Evolutionary conservation across 768 basidiomycete genomes (phyloP).

Genomic region (Suillus lakei): DNA sequence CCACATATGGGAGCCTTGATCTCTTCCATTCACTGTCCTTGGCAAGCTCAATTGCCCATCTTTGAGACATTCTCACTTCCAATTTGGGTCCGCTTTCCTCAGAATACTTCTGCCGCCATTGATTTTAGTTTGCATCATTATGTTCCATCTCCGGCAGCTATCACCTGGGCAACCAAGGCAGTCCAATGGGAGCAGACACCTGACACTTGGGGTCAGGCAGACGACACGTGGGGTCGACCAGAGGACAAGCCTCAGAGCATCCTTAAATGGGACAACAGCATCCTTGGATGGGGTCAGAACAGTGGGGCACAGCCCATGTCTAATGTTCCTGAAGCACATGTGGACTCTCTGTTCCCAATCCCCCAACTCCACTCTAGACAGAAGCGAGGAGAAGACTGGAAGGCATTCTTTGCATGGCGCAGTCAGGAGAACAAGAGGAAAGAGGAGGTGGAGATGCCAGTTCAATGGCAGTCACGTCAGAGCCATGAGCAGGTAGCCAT

Average conservation of each 20-base stretch:
- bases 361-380: not conserved
- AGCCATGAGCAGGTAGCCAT: not conserved
- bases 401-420: not conserved
- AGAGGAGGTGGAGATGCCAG: not conserved
- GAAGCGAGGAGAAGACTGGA: not conserved
- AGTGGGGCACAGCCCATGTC: not conserved
- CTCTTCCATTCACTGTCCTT: not conserved
- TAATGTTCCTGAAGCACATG: not conserved
- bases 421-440: not conserved
- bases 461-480: not conserved
- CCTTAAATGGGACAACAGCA: not conserved
- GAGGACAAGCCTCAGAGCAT: not conserved
- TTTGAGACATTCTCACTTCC: not conserved
- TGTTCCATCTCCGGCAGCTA: not conserved
- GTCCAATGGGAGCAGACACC: not conserved
- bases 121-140: not conserved
- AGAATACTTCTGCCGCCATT: not conserved
- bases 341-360: not conserved
- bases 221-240: not conserved
- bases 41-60: not conserved
- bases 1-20: not conserved
- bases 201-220: not conserved
- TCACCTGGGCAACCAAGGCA: not conserved
- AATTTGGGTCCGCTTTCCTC: not conserved
- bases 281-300: not conserved